Conservation (phyloP, 2,329 filamentous ascomycete genomes). For the Pseudogymnoascus sp. region DNA sequence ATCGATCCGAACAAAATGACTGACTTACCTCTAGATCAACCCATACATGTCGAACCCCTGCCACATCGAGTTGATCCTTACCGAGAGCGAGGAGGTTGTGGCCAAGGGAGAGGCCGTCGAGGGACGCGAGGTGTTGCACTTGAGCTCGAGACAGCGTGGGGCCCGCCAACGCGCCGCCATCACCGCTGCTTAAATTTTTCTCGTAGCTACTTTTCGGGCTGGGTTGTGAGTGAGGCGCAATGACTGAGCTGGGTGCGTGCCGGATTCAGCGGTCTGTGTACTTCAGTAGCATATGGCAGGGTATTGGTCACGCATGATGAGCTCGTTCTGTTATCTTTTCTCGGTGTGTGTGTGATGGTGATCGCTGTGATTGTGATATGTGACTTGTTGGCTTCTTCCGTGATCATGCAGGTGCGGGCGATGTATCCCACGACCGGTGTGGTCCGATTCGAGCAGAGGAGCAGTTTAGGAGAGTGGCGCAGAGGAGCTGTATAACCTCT, state of each 20-base stretch:
- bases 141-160: slow-evolving; percentile 91
- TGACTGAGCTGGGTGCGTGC: slow-evolving; percentile 6
- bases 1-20: slow-evolving; percentile 12
- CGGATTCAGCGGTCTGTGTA: slow-evolving; percentile 20
- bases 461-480: not conserved
- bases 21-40: slow-evolving; percentile 70
- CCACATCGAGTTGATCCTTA: slow-evolving; percentile 99
- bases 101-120: slow-evolving; percentile 72
- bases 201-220: not conserved
- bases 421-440: not conserved
- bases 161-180: slow-evolving; percentile 55
- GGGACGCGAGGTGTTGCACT: slow-evolving; percentile 55
- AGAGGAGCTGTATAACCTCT: not conserved
- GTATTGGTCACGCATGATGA: slow-evolving; percentile 13
- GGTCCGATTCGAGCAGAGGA: not conserved
- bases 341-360: not conserved
- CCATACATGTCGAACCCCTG: slow-evolving; percentile 99
- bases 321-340: not conserved
- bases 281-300: slow-evolving; percentile 25
- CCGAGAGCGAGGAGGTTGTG: slow-evolving; percentile 92
- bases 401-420: not conserved
- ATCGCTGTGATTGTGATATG: not conserved
- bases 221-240: slow-evolving; percentile 5
- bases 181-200: slow-evolving; percentile 37
- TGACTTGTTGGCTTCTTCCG: not conserved